Conservation (phyloP, 768 basidiomycete genomes). For the Suillus occidentalis region DNA sequence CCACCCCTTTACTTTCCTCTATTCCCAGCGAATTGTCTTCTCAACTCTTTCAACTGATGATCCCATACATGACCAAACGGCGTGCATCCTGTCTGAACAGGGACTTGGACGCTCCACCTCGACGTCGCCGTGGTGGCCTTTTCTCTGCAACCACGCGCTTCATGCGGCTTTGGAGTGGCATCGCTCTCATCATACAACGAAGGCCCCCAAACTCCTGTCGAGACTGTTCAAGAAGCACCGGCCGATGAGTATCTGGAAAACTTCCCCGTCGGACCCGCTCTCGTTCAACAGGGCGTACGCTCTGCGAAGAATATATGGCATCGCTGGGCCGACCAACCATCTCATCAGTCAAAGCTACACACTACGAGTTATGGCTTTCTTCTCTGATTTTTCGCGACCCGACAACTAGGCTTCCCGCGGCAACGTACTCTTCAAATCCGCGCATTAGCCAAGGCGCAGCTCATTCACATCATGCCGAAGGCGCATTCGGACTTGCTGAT, state of each 20-base stretch:
- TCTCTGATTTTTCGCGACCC: not conserved
- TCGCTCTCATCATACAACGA: not conserved
- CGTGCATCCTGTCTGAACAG: not conserved
- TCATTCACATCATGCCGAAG: constrained; percentile 4
- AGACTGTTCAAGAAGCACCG: not conserved
- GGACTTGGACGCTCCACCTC: not conserved
- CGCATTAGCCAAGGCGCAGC: not conserved
- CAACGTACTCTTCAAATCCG: not conserved
- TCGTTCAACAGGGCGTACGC: not conserved
- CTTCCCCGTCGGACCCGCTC: not conserved
- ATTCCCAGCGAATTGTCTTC: constrained; percentile 4
- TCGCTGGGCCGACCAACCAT: not conserved
- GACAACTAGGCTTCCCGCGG: not conserved
- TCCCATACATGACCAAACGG: constrained; percentile 19
- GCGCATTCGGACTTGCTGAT: constrained; percentile 2
- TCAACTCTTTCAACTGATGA: constrained; percentile 25
- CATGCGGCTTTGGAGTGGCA: not conserved
- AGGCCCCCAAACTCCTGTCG: not conserved
- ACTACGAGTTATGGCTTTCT: not conserved
- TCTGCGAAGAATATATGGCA: not conserved
- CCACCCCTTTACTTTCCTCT: not conserved
- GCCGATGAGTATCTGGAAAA: constrained; percentile 22
- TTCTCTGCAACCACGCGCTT: not conserved
- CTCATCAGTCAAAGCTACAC: not conserved
- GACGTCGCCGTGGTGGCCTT: not conserved